Conservation (phyloP, 2,329 filamentous ascomycete genomes). For the Microsporum ferrugineum region DNA sequence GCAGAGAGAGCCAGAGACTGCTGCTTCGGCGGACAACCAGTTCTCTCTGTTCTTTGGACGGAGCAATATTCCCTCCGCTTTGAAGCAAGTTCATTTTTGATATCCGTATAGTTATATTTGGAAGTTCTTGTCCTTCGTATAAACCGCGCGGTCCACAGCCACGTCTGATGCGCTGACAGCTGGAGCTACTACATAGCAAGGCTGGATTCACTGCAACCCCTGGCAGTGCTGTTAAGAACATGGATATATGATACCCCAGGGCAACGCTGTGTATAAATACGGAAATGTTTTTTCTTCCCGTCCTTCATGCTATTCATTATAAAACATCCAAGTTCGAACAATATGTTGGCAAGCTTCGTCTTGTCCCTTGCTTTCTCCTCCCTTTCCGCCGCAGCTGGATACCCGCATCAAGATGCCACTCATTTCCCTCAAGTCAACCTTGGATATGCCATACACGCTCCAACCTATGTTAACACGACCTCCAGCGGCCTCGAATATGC, state of each 20-base stretch:
- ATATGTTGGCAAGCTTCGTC: background rate
- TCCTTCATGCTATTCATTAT: background rate
- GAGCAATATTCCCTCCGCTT: background rate
- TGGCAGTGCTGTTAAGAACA: background rate
- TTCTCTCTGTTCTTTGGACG: background rate
- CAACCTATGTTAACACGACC: slow-evolving; percentile 8
- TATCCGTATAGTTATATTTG: background rate
- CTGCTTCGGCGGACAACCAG: background rate
- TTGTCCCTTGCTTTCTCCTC: background rate
- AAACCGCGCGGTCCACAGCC: slow-evolving; percentile 2
- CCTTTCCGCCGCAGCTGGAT: background rate
- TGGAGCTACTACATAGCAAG: background rate
- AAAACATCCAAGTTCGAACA: background rate
- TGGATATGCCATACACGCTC: slow-evolving; percentile 12
- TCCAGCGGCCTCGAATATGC: slow-evolving; percentile 6
- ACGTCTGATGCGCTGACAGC: background rate
- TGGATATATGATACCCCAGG: background rate
- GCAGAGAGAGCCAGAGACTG: background rate
- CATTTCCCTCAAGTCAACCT: slow-evolving; percentile 10
- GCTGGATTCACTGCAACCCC: background rate
- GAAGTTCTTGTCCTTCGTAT: background rate
- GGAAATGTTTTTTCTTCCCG: background rate
- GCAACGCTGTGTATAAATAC: background rate
- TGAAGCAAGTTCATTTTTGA: background rate
- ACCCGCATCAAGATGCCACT: background rate